Evolutionary conservation across 2,329 filamentous ascomycete species (phyloP), one percentile per base, ranked within the genome.

Genomic region (Cytospora paraplurivora): DNA sequence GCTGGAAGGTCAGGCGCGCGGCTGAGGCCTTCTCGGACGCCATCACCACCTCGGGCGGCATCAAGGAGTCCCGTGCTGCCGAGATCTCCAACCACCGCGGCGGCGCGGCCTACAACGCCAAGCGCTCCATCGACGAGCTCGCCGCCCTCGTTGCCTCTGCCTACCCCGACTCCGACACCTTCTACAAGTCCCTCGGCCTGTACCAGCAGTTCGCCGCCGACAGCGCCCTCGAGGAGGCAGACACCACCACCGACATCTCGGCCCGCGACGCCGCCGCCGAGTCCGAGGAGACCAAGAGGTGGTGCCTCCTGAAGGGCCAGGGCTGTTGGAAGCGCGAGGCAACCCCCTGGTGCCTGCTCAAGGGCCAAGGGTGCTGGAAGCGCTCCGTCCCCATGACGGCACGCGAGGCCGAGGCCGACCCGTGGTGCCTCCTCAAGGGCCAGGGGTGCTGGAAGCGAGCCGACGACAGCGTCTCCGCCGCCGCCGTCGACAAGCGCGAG

Each of bases 1-100:
- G 81, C 76, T 76, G 72, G 71, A 77, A 78, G 69, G 73, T 74
- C 68, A 77, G 77, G 71, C 78, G 77, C 66, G 77, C 75, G n/a
- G 71, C 73, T 66, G 70, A 73, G 4, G 71, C 72, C 62, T 71
- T 76, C 66, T 54, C 69, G 68, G 69, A 69, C 13, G 69, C 74
- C 59, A 63, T 76, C 66, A 54, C 70, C 27, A 12, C 59, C 32
- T 60, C 65, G 49, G 68, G 68, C 27, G 70, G 69, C 27, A 63
- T 67, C 27, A 62, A 75, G 51, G 54, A 69, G 41, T 65, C 70
- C 34, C 75, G 76, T 44, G 68, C 70, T 15, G 71, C 70, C 38
- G 67, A 71, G 38, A 64, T 67, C 67, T 73, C 72, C 68, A 72
- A 74, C 69, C 71, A 75, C 67, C 72, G 75, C 65, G 73, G 73